phyloP scores from a whole-genome alignment of 73 alveolate species.

The Symbiodinium pilosum region DNA sequence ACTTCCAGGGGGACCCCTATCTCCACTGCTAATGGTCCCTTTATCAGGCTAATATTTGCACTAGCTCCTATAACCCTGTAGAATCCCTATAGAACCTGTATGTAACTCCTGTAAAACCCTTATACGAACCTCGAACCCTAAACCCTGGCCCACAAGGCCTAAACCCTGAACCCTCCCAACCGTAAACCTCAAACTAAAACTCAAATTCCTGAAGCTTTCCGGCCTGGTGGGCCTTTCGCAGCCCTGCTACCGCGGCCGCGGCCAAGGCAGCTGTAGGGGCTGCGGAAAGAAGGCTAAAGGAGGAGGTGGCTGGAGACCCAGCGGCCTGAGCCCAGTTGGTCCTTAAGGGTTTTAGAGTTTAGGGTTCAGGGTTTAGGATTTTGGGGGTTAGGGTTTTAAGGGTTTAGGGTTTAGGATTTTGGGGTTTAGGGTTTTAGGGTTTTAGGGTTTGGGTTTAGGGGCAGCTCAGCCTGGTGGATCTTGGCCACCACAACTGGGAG shows the following conservation, averaged over 20 bases:
- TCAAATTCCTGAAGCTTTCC: not conserved
- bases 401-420: not conserved
- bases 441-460: not conserved
- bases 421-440: not conserved
- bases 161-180: not conserved
- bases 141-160: not conserved
- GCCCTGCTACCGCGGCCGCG: not conserved
- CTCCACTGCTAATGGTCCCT: too few species aligned
- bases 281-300: not conserved
- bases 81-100: too few species aligned
- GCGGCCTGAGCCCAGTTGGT: not conserved
- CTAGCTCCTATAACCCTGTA: too few species aligned
- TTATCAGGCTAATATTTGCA: too few species aligned
- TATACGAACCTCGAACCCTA: not conserved
- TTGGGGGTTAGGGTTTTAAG: not conserved
- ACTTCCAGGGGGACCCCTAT: too few species aligned
- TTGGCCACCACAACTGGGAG: too few species aligned
- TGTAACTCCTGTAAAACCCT: too few species aligned
- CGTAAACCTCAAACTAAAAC: not conserved
- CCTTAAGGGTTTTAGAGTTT: not conserved
- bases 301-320: not conserved
- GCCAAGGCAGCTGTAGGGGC: not conserved
- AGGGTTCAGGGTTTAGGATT: not conserved
- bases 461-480: too few species aligned
- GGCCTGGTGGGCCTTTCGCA: not conserved